Conservation (phyloP, 805 yeast genomes). For the Wickerhamomyces silvicola region DNA sequence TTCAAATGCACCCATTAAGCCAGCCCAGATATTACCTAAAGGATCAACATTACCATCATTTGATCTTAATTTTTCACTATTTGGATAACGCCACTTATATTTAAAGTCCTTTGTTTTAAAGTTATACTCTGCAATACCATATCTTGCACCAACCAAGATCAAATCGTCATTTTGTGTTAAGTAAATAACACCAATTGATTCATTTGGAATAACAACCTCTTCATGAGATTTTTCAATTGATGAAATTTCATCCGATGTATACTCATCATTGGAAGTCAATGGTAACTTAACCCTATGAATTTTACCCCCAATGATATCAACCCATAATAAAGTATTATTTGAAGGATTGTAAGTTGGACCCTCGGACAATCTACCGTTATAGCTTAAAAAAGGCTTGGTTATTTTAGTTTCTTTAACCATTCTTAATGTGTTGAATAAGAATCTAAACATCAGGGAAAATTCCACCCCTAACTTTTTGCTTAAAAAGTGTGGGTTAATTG, state of each 20-base stretch:
- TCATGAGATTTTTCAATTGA: constrained; percentile 28
- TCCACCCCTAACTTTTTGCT: too few species aligned
- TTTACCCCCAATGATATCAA: constrained; percentile 31
- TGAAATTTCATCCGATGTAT: constrained; percentile 19
- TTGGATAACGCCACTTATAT: constrained; percentile 31
- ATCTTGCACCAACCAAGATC: constrained; percentile 54
- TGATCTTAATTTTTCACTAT: constrained; percentile 41
- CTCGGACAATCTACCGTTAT: constrained; percentile 45
- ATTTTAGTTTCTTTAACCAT: constrained; percentile 1
- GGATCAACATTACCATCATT: constrained; percentile 83
- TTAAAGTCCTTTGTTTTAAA: constrained; percentile 34
- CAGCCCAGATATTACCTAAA: constrained; percentile 71
- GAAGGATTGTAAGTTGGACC: constrained; percentile 59
- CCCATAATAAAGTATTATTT: constrained; percentile 42
- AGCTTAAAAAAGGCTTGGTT: constrained; percentile 12
- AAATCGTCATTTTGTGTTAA: constrained; percentile 46
- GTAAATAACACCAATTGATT: constrained; percentile 66
- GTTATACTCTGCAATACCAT: constrained; percentile 55
- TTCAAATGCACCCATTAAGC: constrained; percentile 65
- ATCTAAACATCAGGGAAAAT: not conserved
- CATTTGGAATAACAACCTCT: constrained; percentile 31
- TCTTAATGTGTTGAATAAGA: not conserved
- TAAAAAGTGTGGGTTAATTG: too few species aligned
- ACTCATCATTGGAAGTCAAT: constrained; percentile 18
- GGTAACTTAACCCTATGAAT: constrained; percentile 27